A percentile compares a stretch with the other conserved stretches of the same genome.
Evolutionary conservation across 2,329 filamentous ascomycete genomes (phyloP).

Genomic region (Neonectria coccinea): DNA sequence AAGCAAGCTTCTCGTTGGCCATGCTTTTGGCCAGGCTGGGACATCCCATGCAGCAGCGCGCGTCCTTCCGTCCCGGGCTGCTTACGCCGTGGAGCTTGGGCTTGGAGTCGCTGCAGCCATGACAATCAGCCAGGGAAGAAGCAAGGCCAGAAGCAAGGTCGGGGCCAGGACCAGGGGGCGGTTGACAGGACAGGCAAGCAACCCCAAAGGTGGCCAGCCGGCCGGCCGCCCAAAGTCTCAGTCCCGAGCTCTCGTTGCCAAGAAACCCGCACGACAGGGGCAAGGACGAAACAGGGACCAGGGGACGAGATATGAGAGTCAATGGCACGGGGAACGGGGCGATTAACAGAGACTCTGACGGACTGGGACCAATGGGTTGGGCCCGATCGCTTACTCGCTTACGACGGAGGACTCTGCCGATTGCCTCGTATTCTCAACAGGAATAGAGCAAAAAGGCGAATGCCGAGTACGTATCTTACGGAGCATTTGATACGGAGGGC

Average conservation of each 20-base stretch:
- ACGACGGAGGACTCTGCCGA: slow-evolving; percentile 29
- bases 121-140: slow-evolving; percentile 12
- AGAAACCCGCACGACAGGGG: slow-evolving; percentile 5
- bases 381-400: slow-evolving; percentile 37
- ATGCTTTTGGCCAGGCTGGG: slow-evolving; percentile 20
- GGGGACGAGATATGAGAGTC: slow-evolving; percentile 23
- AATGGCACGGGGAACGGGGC: slow-evolving; percentile 31
- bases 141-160: slow-evolving; percentile 9
- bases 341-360: slow-evolving; percentile 19
- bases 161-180: neutral
- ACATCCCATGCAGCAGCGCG: slow-evolving; percentile 15
- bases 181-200: slow-evolving; percentile 12
- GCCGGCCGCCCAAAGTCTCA: neutral
- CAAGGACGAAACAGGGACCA: slow-evolving; percentile 38
- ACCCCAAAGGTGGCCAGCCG: slow-evolving; percentile 11
- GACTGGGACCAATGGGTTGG: slow-evolving; percentile 38
- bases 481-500: slow-evolving; percentile 1
- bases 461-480: slow-evolving; percentile 19
- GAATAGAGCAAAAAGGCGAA: slow-evolving; percentile 6
- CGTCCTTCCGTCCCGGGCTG: slow-evolving; percentile 13
- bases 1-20: slow-evolving; percentile 22
- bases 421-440: slow-evolving; percentile 40
- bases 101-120: slow-evolving; percentile 8
- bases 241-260: slow-evolving; percentile 8
- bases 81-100: slow-evolving; percentile 21